Conservation (phyloP, 257 asterid genomes). For the Petunia axillaris region DNA sequence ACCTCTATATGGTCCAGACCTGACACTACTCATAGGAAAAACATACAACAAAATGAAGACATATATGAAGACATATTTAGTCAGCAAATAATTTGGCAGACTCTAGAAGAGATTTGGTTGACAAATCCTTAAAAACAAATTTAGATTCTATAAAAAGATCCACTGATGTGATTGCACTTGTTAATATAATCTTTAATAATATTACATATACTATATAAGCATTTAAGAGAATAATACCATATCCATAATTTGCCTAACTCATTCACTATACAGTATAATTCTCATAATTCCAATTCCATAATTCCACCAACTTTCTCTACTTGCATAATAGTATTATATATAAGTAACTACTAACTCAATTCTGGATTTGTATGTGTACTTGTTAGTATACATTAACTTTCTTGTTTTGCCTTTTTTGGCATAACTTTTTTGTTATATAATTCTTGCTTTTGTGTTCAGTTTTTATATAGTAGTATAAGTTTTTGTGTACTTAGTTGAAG, state of each 20-base stretch:
- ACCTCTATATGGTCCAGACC: no score
- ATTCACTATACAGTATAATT: conserved; percentile 25
- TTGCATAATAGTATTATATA: background rate
- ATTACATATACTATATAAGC: background rate
- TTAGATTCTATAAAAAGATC: conserved; percentile 37
- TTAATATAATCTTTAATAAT: background rate
- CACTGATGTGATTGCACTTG: conserved; percentile 34
- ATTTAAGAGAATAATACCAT: background rate
- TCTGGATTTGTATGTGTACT: background rate
- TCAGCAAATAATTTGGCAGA: conserved; percentile 31
- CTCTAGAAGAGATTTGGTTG: conserved; percentile 21
- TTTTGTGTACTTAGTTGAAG: conserved; percentile 12
- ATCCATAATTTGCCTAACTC: background rate
- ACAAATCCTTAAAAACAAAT: background rate
- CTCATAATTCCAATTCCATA: conserved; percentile 49
- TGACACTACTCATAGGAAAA: background rate
- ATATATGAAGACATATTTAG: conserved; percentile 47
- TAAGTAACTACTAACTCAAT: background rate
- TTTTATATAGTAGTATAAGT: conserved; percentile 29
- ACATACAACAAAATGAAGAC: conserved; percentile 34
- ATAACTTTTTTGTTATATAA: background rate
- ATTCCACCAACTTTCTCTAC: conserved; percentile 39
- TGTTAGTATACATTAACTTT: background rate
- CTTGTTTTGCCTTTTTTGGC: background rate
- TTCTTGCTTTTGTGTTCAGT: conserved; percentile 7